Base-by-base conservation (phyloP, 108 stramenopile species). In the Discostella stelligeroides region DNA sequence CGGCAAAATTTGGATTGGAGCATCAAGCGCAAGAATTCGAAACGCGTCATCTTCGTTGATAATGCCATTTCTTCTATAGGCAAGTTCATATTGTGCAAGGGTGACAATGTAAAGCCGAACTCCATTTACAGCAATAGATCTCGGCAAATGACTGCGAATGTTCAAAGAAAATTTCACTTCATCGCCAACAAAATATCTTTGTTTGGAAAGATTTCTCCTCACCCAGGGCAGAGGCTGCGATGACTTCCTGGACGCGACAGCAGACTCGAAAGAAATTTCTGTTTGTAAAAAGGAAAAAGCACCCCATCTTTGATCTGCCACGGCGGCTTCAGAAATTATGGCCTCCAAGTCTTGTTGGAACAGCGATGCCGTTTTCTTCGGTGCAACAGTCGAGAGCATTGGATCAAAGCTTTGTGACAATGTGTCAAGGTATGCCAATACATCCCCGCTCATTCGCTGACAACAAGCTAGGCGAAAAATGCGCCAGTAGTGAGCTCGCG, bases 401-500 rank as follows among this genome's bases (percentile, higher is more conserved):
- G 85, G 85, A 54, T 86, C 75, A 58, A 94, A 91, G 54, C 88
- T 89, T 17, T 74, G 73, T 7, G 86, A 85, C 63, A 94, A 50
- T 3, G 92, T 91, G 50, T 87, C 86, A 23, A 94, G 66, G 55
- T 94, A 94, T 7, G 82, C 82, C 7, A 84, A 54, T 18, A 87
- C 80, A 42, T 80, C 61, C 14, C 80, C 78, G 15, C 67, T 72
- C 63, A 76, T 78, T 37, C 92, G 75, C 51, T 90, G 92, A 66
- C 87, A 90, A 62, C 73, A 82, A 27, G 90, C 87, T n/a, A 94
- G 65, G 8, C 88, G 88, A 71, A 94, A 91, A 20, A 91, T 77
- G 5, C 85, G 73, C 86, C 88, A 91, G 55, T 88, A 91, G 46
- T 85, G 81, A 21, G 71, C 76, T 7, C 81, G 70, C 45, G 88